These are phyloP conservation scores for Stachybotrys chartarum DNA, from an alignment of 2,329 filamentous ascomycete genomes.

Conservation along the genomic window DNA sequence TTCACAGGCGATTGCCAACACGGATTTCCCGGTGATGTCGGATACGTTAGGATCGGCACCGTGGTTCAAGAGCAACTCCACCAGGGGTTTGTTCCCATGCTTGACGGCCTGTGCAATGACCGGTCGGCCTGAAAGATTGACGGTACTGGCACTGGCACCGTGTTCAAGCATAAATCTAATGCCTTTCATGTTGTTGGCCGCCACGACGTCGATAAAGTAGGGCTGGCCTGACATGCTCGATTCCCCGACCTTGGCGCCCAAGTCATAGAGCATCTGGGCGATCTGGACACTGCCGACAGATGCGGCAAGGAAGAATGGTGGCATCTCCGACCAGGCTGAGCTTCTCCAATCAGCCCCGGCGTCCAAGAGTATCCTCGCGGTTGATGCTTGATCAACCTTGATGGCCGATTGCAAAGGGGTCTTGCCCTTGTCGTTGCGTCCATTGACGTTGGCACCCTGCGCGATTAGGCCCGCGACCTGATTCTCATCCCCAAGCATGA, in stretches of 20 bases:
- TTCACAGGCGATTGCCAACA: not conserved
- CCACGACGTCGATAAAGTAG: conserved; percentile 5
- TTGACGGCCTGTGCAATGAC: conserved; percentile 1
- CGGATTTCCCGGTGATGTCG: not conserved
- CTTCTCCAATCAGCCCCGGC: conserved; percentile 14
- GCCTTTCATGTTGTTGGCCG: conserved; percentile 1
- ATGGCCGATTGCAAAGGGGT: conserved; percentile 14
- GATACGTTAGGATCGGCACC: not conserved
- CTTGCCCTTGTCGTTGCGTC: conserved; percentile 12
- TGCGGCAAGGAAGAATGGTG: conserved; percentile 13
- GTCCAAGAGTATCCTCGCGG: conserved; percentile 15
- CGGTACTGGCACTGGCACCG: conserved; percentile 1
- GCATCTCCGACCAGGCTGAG: conserved; percentile 5
- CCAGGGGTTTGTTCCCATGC: conserved; percentile 1
- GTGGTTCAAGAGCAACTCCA: conserved; percentile 1
- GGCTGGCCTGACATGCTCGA: not conserved
- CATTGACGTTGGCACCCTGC: conserved; percentile 16
- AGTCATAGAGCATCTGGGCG: conserved; percentile 2
- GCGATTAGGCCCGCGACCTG: conserved; percentile 12
- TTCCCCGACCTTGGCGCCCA: conserved; percentile 2
- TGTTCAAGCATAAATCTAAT: conserved; percentile 4
- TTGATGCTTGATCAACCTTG: conserved; percentile 9
- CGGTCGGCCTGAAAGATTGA: not conserved
- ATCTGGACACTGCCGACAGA: conserved; percentile 4
- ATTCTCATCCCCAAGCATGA: conserved; percentile 8